These are phyloP conservation scores for Pseudopyrenochaeta lycopersici DNA, from an alignment of 2,329 filamentous ascomycete genomes.

Conservation along the genomic window DNA sequence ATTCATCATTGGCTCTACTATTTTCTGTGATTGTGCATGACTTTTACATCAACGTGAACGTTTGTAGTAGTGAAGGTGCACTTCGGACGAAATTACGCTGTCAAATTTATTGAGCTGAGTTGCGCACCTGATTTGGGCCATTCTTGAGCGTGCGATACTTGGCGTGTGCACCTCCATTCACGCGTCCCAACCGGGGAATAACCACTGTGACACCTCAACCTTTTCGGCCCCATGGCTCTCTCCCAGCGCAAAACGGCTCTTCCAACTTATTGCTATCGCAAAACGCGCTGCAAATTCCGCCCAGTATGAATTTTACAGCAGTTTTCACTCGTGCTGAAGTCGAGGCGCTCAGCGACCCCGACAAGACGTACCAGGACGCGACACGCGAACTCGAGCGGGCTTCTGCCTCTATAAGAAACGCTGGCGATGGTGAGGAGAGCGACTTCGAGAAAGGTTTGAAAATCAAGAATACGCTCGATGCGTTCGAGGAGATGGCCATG, in stretches of 20 bases:
- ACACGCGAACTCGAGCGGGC: slow-evolving; percentile 16
- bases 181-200: slow-evolving; percentile 18
- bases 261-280: slow-evolving; percentile 18
- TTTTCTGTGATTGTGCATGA: neutral
- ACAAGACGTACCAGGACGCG: slow-evolving; percentile 22
- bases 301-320: slow-evolving; percentile 39
- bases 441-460: slow-evolving; percentile 40
- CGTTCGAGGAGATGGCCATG: slow-evolving; percentile 28
- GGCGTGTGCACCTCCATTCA: slow-evolving; percentile 21
- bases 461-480: slow-evolving; percentile 45
- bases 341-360: slow-evolving; percentile 29
- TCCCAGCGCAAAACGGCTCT: slow-evolving; percentile 11
- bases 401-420: neutral
- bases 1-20: neutral
- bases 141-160: slow-evolving; percentile 10
- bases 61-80: neutral
- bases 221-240: slow-evolving; percentile 28
- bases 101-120: neutral
- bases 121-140: neutral
- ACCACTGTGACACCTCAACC: slow-evolving; percentile 24
- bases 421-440: slow-evolving; percentile 11
- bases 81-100: too few species aligned
- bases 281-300: slow-evolving; percentile 24
- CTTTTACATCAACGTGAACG: neutral
- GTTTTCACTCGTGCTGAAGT: slow-evolving; percentile 34